A percentile compares a stretch with the other conserved stretches of the same genome.
Evolutionary conservation across 73 alveolate genomes (phyloP).

Genomic region (Blepharisma stoltei): DNA sequence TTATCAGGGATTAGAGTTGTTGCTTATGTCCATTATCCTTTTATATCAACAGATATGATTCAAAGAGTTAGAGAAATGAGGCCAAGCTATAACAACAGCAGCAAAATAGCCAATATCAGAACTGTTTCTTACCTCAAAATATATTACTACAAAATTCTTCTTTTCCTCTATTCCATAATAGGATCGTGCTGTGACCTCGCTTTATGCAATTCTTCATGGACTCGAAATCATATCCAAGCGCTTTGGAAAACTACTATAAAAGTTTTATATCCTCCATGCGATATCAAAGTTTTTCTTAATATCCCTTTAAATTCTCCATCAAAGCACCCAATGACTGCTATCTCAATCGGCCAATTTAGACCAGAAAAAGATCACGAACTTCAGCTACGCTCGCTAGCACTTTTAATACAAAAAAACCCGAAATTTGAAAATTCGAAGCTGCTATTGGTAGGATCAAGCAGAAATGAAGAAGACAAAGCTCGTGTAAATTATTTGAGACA

Average conservation of each 20-base stretch:
- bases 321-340: constrained; percentile 45
- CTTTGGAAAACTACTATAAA: constrained; percentile 47
- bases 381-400: constrained; percentile 52
- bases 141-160: constrained; percentile 36
- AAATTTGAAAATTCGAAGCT: constrained; percentile 42
- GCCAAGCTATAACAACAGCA: constrained; percentile 62
- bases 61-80: constrained; percentile 40
- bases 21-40: constrained; percentile 96
- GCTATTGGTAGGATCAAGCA: constrained; percentile 78
- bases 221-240: constrained; percentile 37
- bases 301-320: constrained; percentile 45
- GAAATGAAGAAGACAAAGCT: constrained; percentile 71
- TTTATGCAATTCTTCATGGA: constrained; percentile 48
- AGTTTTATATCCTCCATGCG: constrained; percentile 92
- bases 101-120: constrained; percentile 38
- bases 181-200: constrained; percentile 41
- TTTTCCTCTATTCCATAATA: constrained; percentile 8
- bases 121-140: constrained; percentile 31
- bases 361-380: constrained; percentile 96
- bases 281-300: constrained; percentile 56
- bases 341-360: constrained; percentile 96
- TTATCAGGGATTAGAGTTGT: constrained; percentile 43
- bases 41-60: constrained; percentile 84
- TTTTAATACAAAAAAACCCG: constrained; percentile 46
- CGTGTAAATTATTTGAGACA: constrained; percentile 48